A percentile compares a stretch with the other conserved stretches of the same genome.
phyloP scores from a whole-genome alignment of 2,329 filamentous ascomycete genomes.

The Bipolaris cookei region DNA sequence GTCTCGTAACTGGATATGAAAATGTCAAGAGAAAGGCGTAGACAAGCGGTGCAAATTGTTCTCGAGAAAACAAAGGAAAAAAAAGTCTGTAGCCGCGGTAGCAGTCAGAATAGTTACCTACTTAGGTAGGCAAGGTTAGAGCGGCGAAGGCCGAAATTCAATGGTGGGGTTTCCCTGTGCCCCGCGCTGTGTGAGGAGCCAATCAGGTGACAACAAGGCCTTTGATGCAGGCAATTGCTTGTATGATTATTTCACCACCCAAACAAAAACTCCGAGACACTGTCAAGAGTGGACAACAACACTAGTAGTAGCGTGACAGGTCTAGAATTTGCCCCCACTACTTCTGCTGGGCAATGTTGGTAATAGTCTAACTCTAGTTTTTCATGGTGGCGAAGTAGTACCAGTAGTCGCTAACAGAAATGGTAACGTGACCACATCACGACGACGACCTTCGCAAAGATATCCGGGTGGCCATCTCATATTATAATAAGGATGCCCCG shows the following conservation, averaged over 20 bases:
- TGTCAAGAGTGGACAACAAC: background rate
- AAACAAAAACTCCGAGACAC: background rate
- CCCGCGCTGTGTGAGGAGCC: conserved; percentile 3
- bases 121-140: conserved; percentile 16
- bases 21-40: background rate
- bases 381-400: too few relatives aligned
- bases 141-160: conserved; percentile 17
- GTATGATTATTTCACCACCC: background rate
- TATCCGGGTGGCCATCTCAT: too few relatives aligned
- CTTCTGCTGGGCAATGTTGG: too few relatives aligned
- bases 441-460: too few relatives aligned
- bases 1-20: background rate
- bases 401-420: too few relatives aligned
- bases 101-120: conserved; percentile 16
- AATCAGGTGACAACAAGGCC: conserved; percentile 1
- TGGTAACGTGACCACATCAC: too few relatives aligned
- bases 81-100: conserved; percentile 18
- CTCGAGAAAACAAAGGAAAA: conserved; percentile 4
- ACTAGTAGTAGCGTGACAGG: too few relatives aligned
- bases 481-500: too few relatives aligned
- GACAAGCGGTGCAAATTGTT: conserved; percentile 1
- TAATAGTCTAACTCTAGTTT: too few relatives aligned
- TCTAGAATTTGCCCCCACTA: too few relatives aligned
- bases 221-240: conserved; percentile 4
- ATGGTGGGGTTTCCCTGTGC: conserved; percentile 15